These are phyloP conservation scores for Lojkania enalia DNA, from an alignment of 2,329 filamentous ascomycete species.

Conservation along the genomic window DNA sequence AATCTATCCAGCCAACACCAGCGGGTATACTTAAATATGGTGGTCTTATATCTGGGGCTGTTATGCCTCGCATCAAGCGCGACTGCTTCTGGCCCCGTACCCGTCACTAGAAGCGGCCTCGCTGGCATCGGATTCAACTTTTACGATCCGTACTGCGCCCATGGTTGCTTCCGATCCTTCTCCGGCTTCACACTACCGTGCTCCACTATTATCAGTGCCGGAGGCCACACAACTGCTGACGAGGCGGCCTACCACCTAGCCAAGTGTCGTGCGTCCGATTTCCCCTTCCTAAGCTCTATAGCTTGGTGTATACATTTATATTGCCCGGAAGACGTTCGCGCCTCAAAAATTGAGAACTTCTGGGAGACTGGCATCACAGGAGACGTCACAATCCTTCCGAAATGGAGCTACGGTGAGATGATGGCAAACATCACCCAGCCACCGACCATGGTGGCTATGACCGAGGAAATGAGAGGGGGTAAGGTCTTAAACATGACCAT, in stretches of 20 bases:
- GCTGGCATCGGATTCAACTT: too few species aligned
- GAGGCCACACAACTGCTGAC: constrained; percentile 8
- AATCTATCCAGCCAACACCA: too few species aligned
- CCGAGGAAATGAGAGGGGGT: constrained; percentile 8
- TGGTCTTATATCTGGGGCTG: too few species aligned
- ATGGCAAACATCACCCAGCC: too few species aligned
- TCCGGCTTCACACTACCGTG: constrained; percentile 18
- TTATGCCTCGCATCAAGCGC: too few species aligned
- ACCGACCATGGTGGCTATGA: too few species aligned
- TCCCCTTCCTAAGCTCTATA: constrained; percentile 30
- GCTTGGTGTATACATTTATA: constrained; percentile 34
- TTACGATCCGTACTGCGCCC: constrained; percentile 23
- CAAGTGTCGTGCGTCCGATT: constrained; percentile 29
- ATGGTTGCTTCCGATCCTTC: constrained; percentile 24
- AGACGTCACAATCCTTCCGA: constrained; percentile 12
- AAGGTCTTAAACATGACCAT: constrained; percentile 11
- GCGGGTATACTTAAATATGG: too few species aligned
- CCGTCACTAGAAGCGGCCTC: too few species aligned
- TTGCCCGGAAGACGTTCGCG: constrained; percentile 21
- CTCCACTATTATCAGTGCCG: constrained; percentile 12
- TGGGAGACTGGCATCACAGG: constrained; percentile 19
- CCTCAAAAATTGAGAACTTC: constrained; percentile 21
- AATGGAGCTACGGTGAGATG: constrained; percentile 20
- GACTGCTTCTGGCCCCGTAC: too few species aligned
- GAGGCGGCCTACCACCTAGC: constrained; percentile 21